Evolutionary conservation across 164 flowering plant species (phyloP).

Genomic region (Annona cherimola): DNA sequence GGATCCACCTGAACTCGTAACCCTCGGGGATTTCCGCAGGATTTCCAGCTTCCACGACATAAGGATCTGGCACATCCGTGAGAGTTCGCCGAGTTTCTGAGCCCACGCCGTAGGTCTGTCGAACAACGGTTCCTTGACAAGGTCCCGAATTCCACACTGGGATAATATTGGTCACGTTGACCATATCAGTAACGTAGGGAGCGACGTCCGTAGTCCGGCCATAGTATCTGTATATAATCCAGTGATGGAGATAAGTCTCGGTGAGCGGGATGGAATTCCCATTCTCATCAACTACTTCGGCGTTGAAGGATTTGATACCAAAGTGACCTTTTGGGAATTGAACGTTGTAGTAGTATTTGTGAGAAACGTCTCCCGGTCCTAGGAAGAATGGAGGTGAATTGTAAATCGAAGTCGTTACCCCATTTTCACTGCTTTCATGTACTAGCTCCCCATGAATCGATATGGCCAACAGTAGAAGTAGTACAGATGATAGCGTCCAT

Average conservation of each 20-base stretch:
- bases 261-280: conserved; percentile 79
- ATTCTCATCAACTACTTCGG: conserved; percentile 75
- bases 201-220: not conserved
- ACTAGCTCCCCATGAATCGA: conserved; percentile 19
- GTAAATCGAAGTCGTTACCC: conserved; percentile 44
- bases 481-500: conserved; percentile 15
- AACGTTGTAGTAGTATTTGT: conserved; percentile 45
- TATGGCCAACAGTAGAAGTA: conserved; percentile 17
- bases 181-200: too few species aligned
- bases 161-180: too few species aligned
- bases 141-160: conserved; percentile 47
- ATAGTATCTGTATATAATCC: conserved; percentile 59
- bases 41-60: conserved; percentile 77
- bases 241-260: conserved; percentile 92
- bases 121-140: conserved; percentile 36
- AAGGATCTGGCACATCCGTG: conserved; percentile 72
- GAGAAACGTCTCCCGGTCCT: conserved; percentile 58
- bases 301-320: conserved; percentile 61
- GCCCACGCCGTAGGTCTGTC: conserved; percentile 75
- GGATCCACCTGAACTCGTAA: conserved; percentile 68
- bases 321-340: conserved; percentile 88
- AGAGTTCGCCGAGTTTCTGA: conserved; percentile 75
- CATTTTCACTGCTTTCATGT: conserved; percentile 18
- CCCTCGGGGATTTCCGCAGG: conserved; percentile 57
- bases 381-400: conserved; percentile 56